These are phyloP conservation scores for Myxozyma neglecta DNA, from an alignment of 805 yeast genomes.

Conservation along the genomic window DNA sequence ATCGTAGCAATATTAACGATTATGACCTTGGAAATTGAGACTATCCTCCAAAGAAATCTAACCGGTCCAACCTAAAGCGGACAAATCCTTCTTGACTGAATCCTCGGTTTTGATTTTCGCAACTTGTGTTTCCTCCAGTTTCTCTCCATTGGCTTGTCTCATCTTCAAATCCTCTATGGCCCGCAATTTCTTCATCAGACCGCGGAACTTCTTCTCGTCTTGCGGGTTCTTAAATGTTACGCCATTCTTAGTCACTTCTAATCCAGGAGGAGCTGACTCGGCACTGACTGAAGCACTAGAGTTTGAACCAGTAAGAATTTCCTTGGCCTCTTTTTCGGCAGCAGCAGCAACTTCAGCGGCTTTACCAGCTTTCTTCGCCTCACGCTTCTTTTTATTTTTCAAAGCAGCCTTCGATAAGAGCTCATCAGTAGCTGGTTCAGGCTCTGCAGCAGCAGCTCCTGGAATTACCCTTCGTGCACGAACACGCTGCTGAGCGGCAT, in stretches of 20 bases:
- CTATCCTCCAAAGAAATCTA: not conserved
- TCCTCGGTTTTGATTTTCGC: conserved; percentile 85
- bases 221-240: conserved; percentile 38
- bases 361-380: conserved; percentile 43
- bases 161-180: conserved; percentile 90
- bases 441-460: conserved; percentile 40
- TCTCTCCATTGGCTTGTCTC: conserved; percentile 80
- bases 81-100: conserved; percentile 72
- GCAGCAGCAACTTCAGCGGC: conserved; percentile 15
- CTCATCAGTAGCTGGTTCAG: conserved; percentile 54
- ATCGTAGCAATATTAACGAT: too few relatives aligned
- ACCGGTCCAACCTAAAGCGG: conserved; percentile 68
- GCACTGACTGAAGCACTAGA: conserved; percentile 49
- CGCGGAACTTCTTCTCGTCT: conserved; percentile 90
- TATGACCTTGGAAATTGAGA: not conserved
- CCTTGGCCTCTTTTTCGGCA: conserved; percentile 9
- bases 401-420: conserved; percentile 64
- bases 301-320: conserved; percentile 11
- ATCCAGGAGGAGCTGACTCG: conserved; percentile 48
- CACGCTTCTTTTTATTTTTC: conserved; percentile 75
- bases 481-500: conserved; percentile 25
- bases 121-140: conserved; percentile 88
- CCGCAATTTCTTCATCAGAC: conserved; percentile 85
- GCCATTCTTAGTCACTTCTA: conserved; percentile 11
- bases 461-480: conserved; percentile 35